Evolutionary conservation across 2,329 filamentous ascomycete species (phyloP), one percentile per base, ranked within the genome.

Genomic region (Aspergillus novofumigatus): DNA sequence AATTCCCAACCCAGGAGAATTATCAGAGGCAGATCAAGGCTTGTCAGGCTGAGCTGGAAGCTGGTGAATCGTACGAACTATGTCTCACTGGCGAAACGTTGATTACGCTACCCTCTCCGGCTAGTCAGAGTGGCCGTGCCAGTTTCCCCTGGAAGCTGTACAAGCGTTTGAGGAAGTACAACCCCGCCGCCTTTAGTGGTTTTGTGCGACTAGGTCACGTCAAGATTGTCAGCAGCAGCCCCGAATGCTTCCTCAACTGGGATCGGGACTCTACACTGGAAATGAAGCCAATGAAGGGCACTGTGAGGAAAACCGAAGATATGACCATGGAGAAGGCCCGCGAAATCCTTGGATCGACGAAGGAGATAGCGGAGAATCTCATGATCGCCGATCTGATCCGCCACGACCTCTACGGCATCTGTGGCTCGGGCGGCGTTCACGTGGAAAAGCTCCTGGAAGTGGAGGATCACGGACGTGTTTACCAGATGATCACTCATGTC

Each of bases 361-460:
- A 97, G 72, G 94, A 97, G 73, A 87, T 90, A 66, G 93, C 93
- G 0, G 93, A 97, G 77, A 97, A 97, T 69, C 82, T 97, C 25
- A 97, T 97, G 94, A 97, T 97, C 66, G 92, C 96, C 2, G 93
- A 97, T 72, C 81, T 97, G 1, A 94, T 97, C n/a, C 85, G 93
- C 0, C 93, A 97, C 69, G 93, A 97, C 72, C 79, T 97, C 11
- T 89, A 95, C 72, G 86, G 87, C n/a, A 86, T 96, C 8, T 91
- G 88, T 59, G 90, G 90, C 4, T 83, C 88, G 1, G 87, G 86
- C 0, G 83, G 84, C 57, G 91, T 97, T 1, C 72, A 77, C 5
- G 91, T 96, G 1, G 85, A 87, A 14, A 87, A 91, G 55, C 78
- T 97, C 25, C 89, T 97, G 77, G 83, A 86, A 57, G 89, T 97